A percentile compares a stretch with the other conserved stretches of the same genome.
phyloP scores from a whole-genome alignment of 192 early-diverging fungal genomes.

The Neocallimastix lanati region DNA sequence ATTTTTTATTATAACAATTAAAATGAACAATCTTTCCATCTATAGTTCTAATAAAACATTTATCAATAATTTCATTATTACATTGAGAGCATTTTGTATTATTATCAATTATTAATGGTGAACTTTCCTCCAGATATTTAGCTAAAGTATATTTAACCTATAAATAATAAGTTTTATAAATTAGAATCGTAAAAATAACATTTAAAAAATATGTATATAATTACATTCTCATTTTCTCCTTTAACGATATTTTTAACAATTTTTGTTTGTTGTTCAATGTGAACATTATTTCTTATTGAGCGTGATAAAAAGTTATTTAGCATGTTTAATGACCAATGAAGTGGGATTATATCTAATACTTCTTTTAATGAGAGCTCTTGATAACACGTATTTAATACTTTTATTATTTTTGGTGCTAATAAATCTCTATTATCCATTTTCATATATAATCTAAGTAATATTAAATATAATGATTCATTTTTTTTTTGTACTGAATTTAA shows the following conservation, averaged over 20 bases:
- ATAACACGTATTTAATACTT: neutral
- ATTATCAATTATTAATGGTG: neutral
- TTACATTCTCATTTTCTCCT: neutral
- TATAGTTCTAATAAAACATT: neutral
- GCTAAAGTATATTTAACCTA: neutral
- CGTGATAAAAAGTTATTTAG: neutral
- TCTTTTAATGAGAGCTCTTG: neutral
- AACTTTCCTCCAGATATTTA: neutral
- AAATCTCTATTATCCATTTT: neutral
- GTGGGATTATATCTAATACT: neutral
- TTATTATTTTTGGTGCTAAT: neutral
- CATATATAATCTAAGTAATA: neutral
- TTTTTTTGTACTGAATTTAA: neutral
- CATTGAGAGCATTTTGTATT: neutral
- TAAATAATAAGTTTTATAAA: neutral
- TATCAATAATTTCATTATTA: neutral
- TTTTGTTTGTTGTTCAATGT: neutral
- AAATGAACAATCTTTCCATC: neutral
- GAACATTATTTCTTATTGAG: neutral
- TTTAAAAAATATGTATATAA: neutral
- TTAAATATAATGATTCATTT: neutral
- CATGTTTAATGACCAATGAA: neutral
- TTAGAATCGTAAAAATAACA: neutral
- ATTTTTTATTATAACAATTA: neutral
- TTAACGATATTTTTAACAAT: neutral